Evolutionary conservation across 495 filamentous ascomycete species (phyloP), one percentile per base, ranked within the genome.

Genomic region (Aspergillus saccharolyticus): DNA sequence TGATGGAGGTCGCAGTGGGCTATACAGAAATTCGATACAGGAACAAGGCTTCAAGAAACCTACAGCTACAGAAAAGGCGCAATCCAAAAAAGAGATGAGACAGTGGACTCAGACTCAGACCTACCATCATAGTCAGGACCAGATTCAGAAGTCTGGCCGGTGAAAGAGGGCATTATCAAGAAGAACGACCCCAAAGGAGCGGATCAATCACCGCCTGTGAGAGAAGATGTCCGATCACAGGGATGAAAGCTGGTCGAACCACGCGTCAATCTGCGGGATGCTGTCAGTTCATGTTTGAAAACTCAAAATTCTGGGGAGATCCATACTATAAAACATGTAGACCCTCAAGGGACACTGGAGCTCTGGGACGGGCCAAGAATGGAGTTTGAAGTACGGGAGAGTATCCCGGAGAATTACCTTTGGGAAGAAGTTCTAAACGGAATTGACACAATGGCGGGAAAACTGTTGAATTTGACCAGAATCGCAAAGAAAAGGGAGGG

Each of bases 51-150:
- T 54, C 60, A 42, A 58, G 44, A 33, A 53, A 55, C 50, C 54
- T 65, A 65, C 59, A 55, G 55, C 63, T 65, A 65, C 63, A 60
- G 56, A 42, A 50, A 54, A 51, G 50, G 39, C 33, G 53, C 50
- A 46, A 44, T 4, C 44, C 53, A 60, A 59, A 42, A 58, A 57
- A 55, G 43, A 49, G 52, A 55, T 53, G 44, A 28, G 21, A 12
- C 30, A 49, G 52, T 47, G 51, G 44, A 51, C 44, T 61, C 48
- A 16, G 53, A 45, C 43, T 47, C 46, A 48, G 52, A 61, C 73
- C 69, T 73, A 76, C 73, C 73, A 72, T 66, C 61, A 59, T 64
- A 46, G 61, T 72, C 69, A 58, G 61, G 53, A 44, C 60, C 63
- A 17, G 59, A 54, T 49, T 65, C 64, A 55, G 57, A 53, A 48